These are phyloP conservation scores for Botrytis aclada DNA, from an alignment of 2,329 filamentous ascomycete genomes.

Conservation along the genomic window DNA sequence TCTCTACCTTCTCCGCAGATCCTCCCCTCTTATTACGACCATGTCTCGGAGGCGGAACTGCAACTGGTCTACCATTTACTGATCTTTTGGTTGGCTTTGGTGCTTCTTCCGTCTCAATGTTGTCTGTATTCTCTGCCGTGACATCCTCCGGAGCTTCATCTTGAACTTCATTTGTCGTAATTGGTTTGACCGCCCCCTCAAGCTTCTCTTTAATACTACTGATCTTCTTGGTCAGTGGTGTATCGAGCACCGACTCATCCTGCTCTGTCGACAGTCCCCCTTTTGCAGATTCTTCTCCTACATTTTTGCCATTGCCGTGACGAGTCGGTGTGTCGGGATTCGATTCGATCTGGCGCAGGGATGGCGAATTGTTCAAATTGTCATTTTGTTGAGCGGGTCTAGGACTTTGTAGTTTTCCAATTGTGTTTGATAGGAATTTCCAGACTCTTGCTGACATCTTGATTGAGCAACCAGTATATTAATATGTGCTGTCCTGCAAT, in stretches of 20 bases:
- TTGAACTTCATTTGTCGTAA: neutral
- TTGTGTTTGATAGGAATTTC: neutral
- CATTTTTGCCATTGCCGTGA: slow-evolving; percentile 5
- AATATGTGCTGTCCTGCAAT: neutral
- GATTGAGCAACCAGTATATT: neutral
- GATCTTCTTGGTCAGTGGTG: neutral
- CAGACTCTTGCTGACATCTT: slow-evolving; percentile 3
- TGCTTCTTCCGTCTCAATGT: neutral
- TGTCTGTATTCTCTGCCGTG: neutral
- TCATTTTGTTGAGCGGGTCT: neutral
- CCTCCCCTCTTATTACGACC: neutral
- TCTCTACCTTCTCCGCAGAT: neutral
- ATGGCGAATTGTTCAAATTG: neutral
- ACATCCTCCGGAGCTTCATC: neutral
- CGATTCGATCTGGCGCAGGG: neutral
- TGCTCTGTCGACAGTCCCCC: neutral
- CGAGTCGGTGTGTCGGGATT: slow-evolving; percentile 5
- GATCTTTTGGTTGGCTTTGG: neutral
- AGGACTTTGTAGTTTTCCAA: slow-evolving; percentile 9
- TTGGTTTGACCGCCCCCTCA: neutral
- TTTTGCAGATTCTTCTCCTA: neutral
- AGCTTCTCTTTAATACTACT: neutral
- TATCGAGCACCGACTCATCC: neutral
- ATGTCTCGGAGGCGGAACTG: neutral
- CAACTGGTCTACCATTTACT: neutral